Conservation (phyloP, 805 yeast genomes). For the Myxozyma udenii region DNA sequence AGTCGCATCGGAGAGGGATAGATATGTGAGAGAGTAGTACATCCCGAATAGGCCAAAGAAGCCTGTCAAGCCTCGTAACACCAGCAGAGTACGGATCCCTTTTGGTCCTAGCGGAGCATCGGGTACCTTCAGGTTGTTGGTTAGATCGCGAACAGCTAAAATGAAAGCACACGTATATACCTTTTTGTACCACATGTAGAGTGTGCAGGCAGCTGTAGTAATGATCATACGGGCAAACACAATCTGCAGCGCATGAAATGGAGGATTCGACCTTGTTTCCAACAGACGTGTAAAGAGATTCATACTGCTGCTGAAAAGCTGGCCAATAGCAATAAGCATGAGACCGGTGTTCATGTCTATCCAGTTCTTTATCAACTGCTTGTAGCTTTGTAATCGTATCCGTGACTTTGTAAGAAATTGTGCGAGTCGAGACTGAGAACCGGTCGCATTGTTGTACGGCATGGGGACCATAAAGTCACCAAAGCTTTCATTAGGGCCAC, state of each 20-base stretch:
- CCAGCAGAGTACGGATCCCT: slow-evolving; percentile 51
- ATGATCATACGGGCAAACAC: slow-evolving; percentile 72
- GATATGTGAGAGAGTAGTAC: slow-evolving; percentile 67
- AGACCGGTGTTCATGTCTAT: slow-evolving; percentile 50
- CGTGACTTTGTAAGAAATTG: too few species aligned
- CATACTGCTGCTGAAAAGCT: slow-evolving; percentile 75
- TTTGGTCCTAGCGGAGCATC: slow-evolving; percentile 70
- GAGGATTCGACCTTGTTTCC: slow-evolving; percentile 61
- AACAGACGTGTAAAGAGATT: slow-evolving; percentile 69
- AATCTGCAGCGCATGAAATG: slow-evolving; percentile 76
- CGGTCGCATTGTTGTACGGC: not conserved
- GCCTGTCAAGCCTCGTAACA: slow-evolving; percentile 68
- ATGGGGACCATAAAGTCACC: not conserved
- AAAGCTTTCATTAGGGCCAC: too few species aligned
- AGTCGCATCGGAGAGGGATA: slow-evolving; percentile 77
- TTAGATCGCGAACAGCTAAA: not conserved
- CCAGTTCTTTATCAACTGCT: slow-evolving; percentile 7
- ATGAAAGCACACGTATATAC: not conserved
- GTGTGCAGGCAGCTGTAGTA: slow-evolving; percentile 58
- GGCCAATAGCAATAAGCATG: slow-evolving; percentile 56
- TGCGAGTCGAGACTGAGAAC: too few species aligned
- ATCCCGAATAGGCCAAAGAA: slow-evolving; percentile 77
- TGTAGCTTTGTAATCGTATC: too few species aligned
- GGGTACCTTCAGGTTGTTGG: slow-evolving; percentile 40
- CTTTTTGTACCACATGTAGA: slow-evolving; percentile 51